Evolutionary conservation across 2,329 filamentous ascomycete genomes (phyloP).

Genomic region (Acarospora socialis): DNA sequence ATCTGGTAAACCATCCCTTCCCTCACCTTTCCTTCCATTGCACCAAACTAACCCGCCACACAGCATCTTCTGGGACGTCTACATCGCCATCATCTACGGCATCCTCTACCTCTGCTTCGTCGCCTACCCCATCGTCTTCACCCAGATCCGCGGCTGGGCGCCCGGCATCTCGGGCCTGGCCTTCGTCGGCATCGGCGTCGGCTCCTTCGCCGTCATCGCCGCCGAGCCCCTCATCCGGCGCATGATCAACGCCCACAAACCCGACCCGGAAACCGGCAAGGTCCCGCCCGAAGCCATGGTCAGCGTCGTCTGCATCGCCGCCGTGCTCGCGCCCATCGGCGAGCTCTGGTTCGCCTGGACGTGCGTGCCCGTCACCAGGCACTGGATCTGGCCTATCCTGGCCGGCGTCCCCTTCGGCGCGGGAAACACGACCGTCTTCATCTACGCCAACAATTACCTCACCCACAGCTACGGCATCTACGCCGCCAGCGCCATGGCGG

Average conservation of each 20-base stretch:
- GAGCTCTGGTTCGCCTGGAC: slow-evolving; percentile 86
- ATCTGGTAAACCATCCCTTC: slow-evolving; percentile 49
- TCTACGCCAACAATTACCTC: slow-evolving; percentile 69
- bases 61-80: slow-evolving; percentile 60
- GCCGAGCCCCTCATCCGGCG: slow-evolving; percentile 55
- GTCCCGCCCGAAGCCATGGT: slow-evolving; percentile 68
- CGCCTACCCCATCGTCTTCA: slow-evolving; percentile 76
- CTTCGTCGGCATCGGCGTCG: slow-evolving; percentile 58
- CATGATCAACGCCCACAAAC: slow-evolving; percentile 62
- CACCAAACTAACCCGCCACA: slow-evolving; percentile 5
- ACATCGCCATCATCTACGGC: slow-evolving; percentile 64
- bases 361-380: slow-evolving; percentile 59
- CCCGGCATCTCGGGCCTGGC: slow-evolving; percentile 60
- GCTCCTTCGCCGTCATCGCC: slow-evolving; percentile 37
- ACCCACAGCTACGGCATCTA: slow-evolving; percentile 59
- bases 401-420: slow-evolving; percentile 67
- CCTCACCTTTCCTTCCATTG: slow-evolving; percentile 1
- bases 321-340: slow-evolving; percentile 58
- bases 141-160: slow-evolving; percentile 60
- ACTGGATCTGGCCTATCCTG: slow-evolving; percentile 67
- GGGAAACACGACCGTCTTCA: slow-evolving; percentile 66
- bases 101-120: slow-evolving; percentile 86
- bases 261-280: slow-evolving; percentile 60
- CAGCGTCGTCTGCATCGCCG: slow-evolving; percentile 62
- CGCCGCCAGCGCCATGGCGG: slow-evolving; percentile 64